Evolutionary conservation across 192 early-diverging fungal genomes (phyloP).

Genomic region (Backusella parvicylindrica): DNA sequence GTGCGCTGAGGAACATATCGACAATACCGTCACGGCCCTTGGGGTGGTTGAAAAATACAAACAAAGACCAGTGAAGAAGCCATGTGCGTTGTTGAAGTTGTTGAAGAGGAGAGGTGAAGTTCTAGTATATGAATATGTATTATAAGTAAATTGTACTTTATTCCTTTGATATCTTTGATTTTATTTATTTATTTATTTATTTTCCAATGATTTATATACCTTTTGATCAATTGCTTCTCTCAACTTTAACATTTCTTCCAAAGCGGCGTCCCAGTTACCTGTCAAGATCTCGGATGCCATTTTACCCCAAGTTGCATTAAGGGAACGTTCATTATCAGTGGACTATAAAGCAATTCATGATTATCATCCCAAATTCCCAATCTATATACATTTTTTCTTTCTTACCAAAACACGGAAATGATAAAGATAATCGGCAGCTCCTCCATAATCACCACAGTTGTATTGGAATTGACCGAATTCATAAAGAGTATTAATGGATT

Average conservation of each 20-base stretch:
- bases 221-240: constrained; percentile 87
- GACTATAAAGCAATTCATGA: constrained; percentile 48
- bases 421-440: constrained; percentile 90
- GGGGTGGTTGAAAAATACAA: constrained; percentile 98
- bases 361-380: background rate
- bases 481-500: constrained; percentile 85
- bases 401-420: constrained; percentile 89
- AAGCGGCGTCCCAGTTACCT: constrained; percentile 91
- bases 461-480: constrained; percentile 90
- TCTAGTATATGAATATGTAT: constrained; percentile 30
- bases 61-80: constrained; percentile 96
- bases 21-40: constrained; percentile 92
- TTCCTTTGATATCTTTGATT: too few species aligned
- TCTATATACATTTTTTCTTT: constrained; percentile 4
- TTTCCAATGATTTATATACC: too few species aligned
- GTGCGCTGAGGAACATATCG: constrained; percentile 87
- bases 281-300: constrained; percentile 92
- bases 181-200: background rate
- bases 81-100: constrained; percentile 92
- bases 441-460: constrained; percentile 88
- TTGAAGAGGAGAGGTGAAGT: constrained; percentile 68
- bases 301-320: constrained; percentile 95
- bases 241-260: constrained; percentile 85
- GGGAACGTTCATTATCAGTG: constrained; percentile 78
- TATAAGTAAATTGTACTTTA: too few species aligned